Evolutionary conservation across 176 grass and related monocot genomes (phyloP), one percentile per base, ranked within the genome.

Genomic region (Raddia guianensis): DNA sequence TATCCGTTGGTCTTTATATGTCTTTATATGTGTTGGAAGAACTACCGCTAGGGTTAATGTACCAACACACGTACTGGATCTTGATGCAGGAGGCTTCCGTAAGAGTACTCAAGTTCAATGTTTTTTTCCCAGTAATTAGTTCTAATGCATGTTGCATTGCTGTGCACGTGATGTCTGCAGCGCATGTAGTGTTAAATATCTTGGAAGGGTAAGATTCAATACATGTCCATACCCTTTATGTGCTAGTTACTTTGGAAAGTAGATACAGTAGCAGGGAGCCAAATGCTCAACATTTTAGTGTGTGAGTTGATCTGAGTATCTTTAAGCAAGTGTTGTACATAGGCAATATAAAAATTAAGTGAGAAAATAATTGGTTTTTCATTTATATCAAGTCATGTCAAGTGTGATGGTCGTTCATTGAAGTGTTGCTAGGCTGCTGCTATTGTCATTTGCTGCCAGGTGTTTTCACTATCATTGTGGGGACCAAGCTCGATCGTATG

Each of bases 331-430:
- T 27, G 60, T 9, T 19, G 12, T 3, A 33, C 16, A 58, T 32
- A 6, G 35, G 57, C 37, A 56, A 48, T 79, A 32, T 14, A 13
- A 7, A 49, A 59, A 14, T 27, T 7, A 73, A 40, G 33, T 3
- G 27, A 69, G 52, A 66, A 72, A 67, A 68, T 11, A 68, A 60
- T 74, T 80, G 44, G 60, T 21, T 68, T 49, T 60, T 51, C 70
- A 60, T 58, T 61, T 33, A 35, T 86, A 44, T 80, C 40, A 66
- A 80, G 60, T 80, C 59, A 80, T 80, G 57, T 72, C 37, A 57
- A 80, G 68, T 65, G 3, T 5, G 40, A 2, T 66, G 37, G 4
- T 56, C 2, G 1, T 52, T 51, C 51, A 12, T 44, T 21, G 0
- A 42, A 82, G 46, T 53, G 52, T 61, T 59, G 43, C 32, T 51